Evolutionary conservation across 1,284 basidiomycete genomes (phyloP).

Genomic region (Lentinula novae-zelandiae): DNA sequence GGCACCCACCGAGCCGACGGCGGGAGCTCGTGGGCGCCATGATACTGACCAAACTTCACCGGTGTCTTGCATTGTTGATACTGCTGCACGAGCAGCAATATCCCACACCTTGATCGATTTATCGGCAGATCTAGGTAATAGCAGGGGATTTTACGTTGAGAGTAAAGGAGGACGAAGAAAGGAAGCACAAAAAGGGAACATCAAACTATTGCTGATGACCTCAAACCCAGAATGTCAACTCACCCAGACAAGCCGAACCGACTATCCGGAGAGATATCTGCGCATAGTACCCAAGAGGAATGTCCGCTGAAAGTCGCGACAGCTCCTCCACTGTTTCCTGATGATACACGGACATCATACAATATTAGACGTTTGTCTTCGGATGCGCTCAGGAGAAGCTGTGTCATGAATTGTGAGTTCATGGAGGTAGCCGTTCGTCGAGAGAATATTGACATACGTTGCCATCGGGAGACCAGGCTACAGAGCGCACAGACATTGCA

Average conservation of each 20-base stretch:
- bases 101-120: constrained; percentile 89
- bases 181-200: constrained; percentile 1
- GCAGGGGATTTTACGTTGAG: background rate
- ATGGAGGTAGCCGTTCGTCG: background rate
- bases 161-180: background rate
- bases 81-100: constrained; percentile 69
- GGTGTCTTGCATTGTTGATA: constrained; percentile 73
- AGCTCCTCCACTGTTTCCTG: constrained; percentile 67
- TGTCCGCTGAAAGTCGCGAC: constrained; percentile 83
- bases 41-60: constrained; percentile 85
- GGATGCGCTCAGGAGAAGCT: constrained; percentile 82
- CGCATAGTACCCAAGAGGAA: constrained; percentile 81
- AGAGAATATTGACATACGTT: constrained; percentile 24
- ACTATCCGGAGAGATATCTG: constrained; percentile 77
- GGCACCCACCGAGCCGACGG: constrained; percentile 52
- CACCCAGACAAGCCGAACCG: constrained; percentile 78
- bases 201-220: constrained; percentile 16
- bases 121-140: constrained; percentile 66
- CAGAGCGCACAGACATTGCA: constrained; percentile 78
- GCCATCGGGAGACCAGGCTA: constrained; percentile 81
- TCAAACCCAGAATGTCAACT: constrained; percentile 21
- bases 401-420: background rate
- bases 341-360: constrained; percentile 73
- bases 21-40: constrained; percentile 68
- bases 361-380: constrained; percentile 86